Evolutionary conservation across 148 eudicot species (phyloP).

Genomic region (Pouteria glomerata): DNA sequence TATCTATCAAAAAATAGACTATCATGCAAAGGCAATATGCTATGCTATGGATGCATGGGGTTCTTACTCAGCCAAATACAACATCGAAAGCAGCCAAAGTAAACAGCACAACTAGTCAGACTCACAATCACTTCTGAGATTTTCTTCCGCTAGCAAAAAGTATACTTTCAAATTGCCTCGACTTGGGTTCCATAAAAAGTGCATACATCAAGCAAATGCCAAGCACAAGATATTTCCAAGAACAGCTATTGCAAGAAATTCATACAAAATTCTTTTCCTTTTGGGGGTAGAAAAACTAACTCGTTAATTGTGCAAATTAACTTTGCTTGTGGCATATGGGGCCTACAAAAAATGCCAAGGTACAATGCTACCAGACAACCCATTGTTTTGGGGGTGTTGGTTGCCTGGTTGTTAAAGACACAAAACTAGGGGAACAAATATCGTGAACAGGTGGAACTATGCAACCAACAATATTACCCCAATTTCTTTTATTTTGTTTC

Average conservation of each 20-base stretch:
- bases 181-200: not conserved
- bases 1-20: too few species aligned
- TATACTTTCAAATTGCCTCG: not conserved
- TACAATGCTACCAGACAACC: not conserved
- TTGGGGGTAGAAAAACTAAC: not conserved
- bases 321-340: not conserved
- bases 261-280: not conserved
- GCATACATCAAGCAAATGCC: not conserved
- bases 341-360: not conserved
- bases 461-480: not conserved
- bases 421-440: not conserved
- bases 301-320: not conserved
- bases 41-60: not conserved
- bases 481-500: not conserved
- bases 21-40: not conserved
- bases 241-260: not conserved
- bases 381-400: not conserved
- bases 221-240: not conserved
- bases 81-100: not conserved
- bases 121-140: not conserved
- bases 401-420: not conserved
- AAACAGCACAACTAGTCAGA: slow-evolving; percentile 1
- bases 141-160: not conserved
- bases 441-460: not conserved
- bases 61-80: not conserved